Evolutionary conservation across 2,329 filamentous ascomycete genomes (phyloP).

Genomic region (Ascochyta fabae): DNA sequence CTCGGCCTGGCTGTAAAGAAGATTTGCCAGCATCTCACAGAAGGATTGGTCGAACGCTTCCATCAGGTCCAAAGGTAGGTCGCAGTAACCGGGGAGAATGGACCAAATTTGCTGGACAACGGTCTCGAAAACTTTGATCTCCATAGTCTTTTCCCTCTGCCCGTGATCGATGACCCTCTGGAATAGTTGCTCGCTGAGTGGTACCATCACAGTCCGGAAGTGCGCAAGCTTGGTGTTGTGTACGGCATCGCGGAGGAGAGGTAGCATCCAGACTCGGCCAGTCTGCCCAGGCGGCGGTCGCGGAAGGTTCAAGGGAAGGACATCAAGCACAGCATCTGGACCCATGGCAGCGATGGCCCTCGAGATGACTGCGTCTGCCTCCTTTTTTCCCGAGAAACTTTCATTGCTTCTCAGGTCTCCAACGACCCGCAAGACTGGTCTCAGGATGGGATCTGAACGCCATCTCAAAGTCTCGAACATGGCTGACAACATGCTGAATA

Average conservation of each 20-base stretch:
- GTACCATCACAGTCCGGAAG: constrained; percentile 85
- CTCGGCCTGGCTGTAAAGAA: constrained; percentile 91
- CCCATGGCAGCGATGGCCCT: constrained; percentile 90
- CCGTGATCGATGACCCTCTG: constrained; percentile 86
- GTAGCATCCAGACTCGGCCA: constrained; percentile 93
- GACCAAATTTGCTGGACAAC: constrained; percentile 96
- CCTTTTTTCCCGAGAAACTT: constrained; percentile 90
- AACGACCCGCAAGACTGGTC: constrained; percentile 76
- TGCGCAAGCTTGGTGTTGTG: constrained; percentile 87
- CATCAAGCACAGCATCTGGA: constrained; percentile 78
- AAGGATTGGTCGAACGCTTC: constrained; percentile 84
- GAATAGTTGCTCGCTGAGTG: constrained; percentile 88
- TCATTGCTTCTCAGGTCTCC: constrained; percentile 88
- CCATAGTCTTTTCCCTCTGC: constrained; percentile 85
- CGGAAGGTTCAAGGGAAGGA: constrained; percentile 84
- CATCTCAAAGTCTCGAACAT: constrained; percentile 88
- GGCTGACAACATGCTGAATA: constrained; percentile 84
- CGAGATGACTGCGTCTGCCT: constrained; percentile 88
- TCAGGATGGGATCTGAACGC: constrained; percentile 80
- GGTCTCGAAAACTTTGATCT: constrained; percentile 97
- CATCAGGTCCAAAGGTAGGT: constrained; percentile 76
- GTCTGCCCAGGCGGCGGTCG: constrained; percentile 78
- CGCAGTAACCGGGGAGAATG: constrained; percentile 90
- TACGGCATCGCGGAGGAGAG: constrained; percentile 85
- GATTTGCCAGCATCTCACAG: constrained; percentile 87